Percentiles rank a stretch among this genome's conserved stretches.
Evolutionary conservation across 768 basidiomycete species (phyloP).

Genomic region (Suillus occidentalis): DNA sequence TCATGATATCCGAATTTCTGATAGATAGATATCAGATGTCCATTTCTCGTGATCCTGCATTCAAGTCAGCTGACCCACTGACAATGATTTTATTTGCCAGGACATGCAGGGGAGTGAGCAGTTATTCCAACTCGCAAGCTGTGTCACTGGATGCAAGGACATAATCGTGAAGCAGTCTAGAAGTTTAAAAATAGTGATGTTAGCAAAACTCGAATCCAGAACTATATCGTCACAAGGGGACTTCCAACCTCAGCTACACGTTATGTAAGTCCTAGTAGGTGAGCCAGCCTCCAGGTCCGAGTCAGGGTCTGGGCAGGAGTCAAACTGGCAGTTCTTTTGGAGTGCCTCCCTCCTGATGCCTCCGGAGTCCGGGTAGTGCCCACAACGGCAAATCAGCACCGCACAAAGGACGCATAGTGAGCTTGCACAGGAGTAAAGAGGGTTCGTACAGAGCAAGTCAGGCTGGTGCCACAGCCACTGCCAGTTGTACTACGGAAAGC

Average conservation of each 20-base stretch:
- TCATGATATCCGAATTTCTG: neutral
- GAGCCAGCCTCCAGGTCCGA: neutral
- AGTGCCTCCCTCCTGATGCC: neutral
- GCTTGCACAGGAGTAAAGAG: neutral
- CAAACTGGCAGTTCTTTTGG: neutral
- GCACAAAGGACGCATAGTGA: neutral
- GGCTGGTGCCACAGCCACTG: too few species aligned
- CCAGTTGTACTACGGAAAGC: too few species aligned
- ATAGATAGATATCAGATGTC: neutral
- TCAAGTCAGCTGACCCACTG: neutral
- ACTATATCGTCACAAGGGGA: neutral
- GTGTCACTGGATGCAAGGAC: neutral
- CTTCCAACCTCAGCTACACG: neutral
- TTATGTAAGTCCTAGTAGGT: neutral
- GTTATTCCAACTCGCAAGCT: neutral
- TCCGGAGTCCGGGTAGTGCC: neutral
- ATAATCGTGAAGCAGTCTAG: neutral
- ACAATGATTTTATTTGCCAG: neutral
- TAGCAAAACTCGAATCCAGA: neutral
- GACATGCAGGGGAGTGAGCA: neutral
- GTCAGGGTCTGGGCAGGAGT: neutral
- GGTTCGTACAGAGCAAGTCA: neutral
- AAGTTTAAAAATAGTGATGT: neutral
- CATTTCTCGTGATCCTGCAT: neutral
- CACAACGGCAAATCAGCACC: neutral